Evolutionary conservation across 352 stramenopile species (phyloP).

Genomic region (Phytophthora niederhauseri): DNA sequence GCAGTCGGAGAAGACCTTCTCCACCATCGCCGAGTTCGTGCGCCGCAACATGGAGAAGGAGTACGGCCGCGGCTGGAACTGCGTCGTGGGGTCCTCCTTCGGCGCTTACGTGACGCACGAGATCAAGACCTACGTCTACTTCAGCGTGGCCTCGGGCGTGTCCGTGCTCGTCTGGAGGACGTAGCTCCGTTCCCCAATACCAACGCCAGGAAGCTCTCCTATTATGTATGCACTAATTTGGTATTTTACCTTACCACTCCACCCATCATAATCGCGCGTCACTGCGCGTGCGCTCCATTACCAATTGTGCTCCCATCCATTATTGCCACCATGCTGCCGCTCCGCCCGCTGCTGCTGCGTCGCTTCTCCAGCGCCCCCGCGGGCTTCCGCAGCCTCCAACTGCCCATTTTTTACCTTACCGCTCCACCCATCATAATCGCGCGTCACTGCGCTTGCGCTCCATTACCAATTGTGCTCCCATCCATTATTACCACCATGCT

Average conservation of each 20-base stretch:
- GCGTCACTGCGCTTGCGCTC: background rate
- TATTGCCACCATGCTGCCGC: constrained; percentile 7
- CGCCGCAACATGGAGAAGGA: constrained; percentile 94
- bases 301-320: background rate
- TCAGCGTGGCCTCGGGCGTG: constrained; percentile 91
- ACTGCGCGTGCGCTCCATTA: background rate
- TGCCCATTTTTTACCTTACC: constrained; percentile 2
- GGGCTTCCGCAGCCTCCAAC: constrained; percentile 41
- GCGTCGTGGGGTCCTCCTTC: constrained; percentile 92
- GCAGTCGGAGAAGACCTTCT: constrained; percentile 92
- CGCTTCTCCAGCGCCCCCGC: constrained; percentile 24
- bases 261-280: constrained; percentile 11
- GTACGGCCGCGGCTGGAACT: constrained; percentile 94
- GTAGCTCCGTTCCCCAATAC: constrained; percentile 24
- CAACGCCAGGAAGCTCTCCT: background rate
- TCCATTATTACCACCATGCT: constrained; percentile 4
- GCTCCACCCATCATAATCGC: constrained; percentile 12
- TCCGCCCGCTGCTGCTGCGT: constrained; percentile 27
- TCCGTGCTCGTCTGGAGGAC: constrained; percentile 93
- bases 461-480: background rate
- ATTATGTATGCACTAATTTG: constrained; percentile 17
- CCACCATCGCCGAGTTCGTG: constrained; percentile 92
- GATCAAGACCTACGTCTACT: constrained; percentile 97
- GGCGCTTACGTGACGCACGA: constrained; percentile 95
- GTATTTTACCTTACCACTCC: constrained; percentile 6